A percentile compares a stretch with the other conserved stretches of the same genome.
Evolutionary conservation across 176 grass and related monocot genomes (phyloP).

Genomic region (Oryza meyeriana): DNA sequence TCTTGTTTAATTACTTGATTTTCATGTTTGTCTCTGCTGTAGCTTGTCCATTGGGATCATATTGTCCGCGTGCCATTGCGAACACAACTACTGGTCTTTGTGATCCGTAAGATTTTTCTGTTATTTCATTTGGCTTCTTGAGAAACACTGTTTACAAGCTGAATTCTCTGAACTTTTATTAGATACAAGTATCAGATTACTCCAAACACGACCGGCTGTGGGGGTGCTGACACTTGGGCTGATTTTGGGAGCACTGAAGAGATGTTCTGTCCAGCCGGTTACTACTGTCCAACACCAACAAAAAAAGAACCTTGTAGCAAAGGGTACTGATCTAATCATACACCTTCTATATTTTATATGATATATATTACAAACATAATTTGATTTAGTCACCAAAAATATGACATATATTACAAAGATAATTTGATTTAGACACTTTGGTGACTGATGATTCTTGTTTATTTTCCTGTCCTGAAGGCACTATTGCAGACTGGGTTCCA

Average conservation of each 20-base stretch:
- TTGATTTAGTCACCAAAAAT: background rate
- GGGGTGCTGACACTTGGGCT: conserved; percentile 80
- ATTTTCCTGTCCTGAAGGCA: conserved; percentile 48
- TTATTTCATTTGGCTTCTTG: background rate
- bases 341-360: background rate
- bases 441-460: conserved; percentile 25
- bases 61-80: conserved; percentile 59
- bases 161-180: background rate
- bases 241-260: conserved; percentile 62
- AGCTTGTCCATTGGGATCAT: conserved; percentile 92
- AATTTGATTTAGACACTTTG: background rate
- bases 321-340: conserved; percentile 65
- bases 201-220: conserved; percentile 49
- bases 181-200: conserved; percentile 91
- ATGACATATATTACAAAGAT: background rate
- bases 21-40: conserved; percentile 11
- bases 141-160: background rate
- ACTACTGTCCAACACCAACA: conserved; percentile 69
- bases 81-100: conserved; percentile 67
- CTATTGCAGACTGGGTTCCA: conserved; percentile 83
- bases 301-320: conserved; percentile 46
- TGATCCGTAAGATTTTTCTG: conserved; percentile 77
- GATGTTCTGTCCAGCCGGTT: conserved; percentile 79
- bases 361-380: background rate
- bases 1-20: background rate